Conservation (phyloP, 2,329 filamentous ascomycete species). For the Fusarium continuum region DNA sequence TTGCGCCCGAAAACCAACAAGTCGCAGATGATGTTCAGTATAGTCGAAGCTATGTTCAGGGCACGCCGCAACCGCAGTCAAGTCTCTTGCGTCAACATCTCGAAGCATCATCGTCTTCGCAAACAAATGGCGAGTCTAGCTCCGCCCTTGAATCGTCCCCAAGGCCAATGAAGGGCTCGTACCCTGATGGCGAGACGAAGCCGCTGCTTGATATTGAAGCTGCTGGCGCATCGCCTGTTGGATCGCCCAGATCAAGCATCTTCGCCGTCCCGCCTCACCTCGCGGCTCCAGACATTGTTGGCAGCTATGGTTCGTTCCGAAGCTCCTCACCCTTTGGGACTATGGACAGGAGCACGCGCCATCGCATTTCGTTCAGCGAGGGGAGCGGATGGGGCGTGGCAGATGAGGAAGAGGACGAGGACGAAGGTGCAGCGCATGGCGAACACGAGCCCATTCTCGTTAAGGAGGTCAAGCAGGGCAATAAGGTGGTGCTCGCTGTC, state of each 20-base stretch:
- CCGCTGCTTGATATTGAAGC: conserved; percentile 57
- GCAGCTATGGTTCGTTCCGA: conserved; percentile 70
- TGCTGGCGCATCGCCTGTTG: conserved; percentile 43
- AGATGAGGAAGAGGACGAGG: conserved; percentile 44
- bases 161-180: conserved; percentile 28
- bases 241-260: conserved; percentile 53
- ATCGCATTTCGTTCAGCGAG: conserved; percentile 59
- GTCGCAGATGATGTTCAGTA: conserved; percentile 51
- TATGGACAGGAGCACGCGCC: conserved; percentile 51
- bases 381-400: conserved; percentile 46
- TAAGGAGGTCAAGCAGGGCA: conserved; percentile 88
- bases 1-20: conserved; percentile 65
- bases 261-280: conserved; percentile 69
- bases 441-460: conserved; percentile 82
- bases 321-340: conserved; percentile 63
- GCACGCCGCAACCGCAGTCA: conserved; percentile 45
- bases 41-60: conserved; percentile 53
- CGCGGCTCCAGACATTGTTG: conserved; percentile 73
- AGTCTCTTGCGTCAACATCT: conserved; percentile 64
- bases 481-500: conserved; percentile 83
- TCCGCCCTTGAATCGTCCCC: conserved; percentile 29
- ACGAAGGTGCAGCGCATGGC: conserved; percentile 56
- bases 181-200: conserved; percentile 60
- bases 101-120: conserved; percentile 49
- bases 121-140: conserved; percentile 38